phyloP scores from a whole-genome alignment of 208 protist species.

The Porcisia hertigi region DNA sequence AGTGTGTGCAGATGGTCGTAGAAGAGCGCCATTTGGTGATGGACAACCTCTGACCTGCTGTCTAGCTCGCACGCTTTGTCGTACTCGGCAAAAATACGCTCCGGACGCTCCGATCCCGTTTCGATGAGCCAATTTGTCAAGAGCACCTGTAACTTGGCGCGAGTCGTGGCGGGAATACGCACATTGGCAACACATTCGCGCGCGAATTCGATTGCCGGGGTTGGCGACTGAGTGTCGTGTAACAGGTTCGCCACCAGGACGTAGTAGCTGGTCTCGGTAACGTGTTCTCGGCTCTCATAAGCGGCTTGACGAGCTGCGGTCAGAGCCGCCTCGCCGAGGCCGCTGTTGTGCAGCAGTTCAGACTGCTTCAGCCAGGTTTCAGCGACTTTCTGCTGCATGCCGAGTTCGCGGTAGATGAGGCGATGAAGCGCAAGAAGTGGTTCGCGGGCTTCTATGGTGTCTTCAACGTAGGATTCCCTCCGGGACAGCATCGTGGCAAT shows the following conservation, averaged over 20 bases:
- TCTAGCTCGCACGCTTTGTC: slow-evolving; percentile 60
- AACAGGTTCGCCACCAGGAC: slow-evolving; percentile 87
- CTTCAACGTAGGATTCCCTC: slow-evolving; percentile 49
- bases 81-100: slow-evolving; percentile 88
- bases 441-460: slow-evolving; percentile 73
- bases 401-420: slow-evolving; percentile 68
- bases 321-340: slow-evolving; percentile 76
- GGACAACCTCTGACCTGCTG: slow-evolving; percentile 79
- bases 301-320: slow-evolving; percentile 66
- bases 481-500: slow-evolving; percentile 31
- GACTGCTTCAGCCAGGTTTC: slow-evolving; percentile 84
- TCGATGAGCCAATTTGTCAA: slow-evolving; percentile 81
- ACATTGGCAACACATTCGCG: slow-evolving; percentile 36
- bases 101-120: slow-evolving; percentile 63
- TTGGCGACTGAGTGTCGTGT: slow-evolving; percentile 74
- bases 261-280: slow-evolving; percentile 53
- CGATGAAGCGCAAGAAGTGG: slow-evolving; percentile 84
- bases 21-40: slow-evolving; percentile 93
- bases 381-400: slow-evolving; percentile 53
- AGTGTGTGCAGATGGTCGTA: slow-evolving; percentile 86
- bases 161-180: slow-evolving; percentile 32
- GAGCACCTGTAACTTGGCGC: slow-evolving; percentile 74
- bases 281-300: slow-evolving; percentile 31
- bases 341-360: slow-evolving; percentile 74
- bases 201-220: slow-evolving; percentile 84